Percentiles rank a stretch among this genome's conserved stretches.
These are phyloP conservation scores for Lagenidium sp. DNA, from an alignment of 352 stramenopile species.

Conservation along the genomic window DNA sequence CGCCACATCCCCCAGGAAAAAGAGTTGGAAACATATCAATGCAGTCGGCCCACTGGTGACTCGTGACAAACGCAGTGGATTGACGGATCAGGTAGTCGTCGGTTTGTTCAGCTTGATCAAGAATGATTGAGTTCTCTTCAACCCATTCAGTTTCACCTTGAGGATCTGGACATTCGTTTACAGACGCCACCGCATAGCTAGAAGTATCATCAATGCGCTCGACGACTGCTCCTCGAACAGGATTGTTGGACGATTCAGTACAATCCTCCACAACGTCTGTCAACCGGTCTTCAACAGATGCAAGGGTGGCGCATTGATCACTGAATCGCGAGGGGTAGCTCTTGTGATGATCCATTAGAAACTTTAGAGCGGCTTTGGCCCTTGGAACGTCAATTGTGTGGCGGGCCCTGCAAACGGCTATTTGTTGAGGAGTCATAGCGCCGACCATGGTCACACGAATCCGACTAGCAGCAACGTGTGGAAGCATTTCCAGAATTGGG, in stretches of 20 bases:
- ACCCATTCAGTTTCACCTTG: not conserved
- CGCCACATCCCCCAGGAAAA: slow-evolving; percentile 14
- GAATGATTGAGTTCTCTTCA: not conserved
- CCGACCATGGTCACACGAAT: slow-evolving; percentile 6
- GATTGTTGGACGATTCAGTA: not conserved
- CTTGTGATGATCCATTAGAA: not conserved
- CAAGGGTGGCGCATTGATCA: not conserved
- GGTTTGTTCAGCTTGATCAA: not conserved
- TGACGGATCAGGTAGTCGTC: slow-evolving; percentile 6
- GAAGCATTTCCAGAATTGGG: slow-evolving; percentile 4
- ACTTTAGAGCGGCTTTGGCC: not conserved
- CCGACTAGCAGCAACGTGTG: not conserved
- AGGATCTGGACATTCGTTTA: not conserved
- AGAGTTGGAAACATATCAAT: slow-evolving; percentile 15
- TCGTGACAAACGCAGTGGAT: slow-evolving; percentile 4
- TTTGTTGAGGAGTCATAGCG: slow-evolving; percentile 2
- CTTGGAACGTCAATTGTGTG: not conserved
- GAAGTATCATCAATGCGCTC: slow-evolving; percentile 3
- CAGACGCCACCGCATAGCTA: not conserved
- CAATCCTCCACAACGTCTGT: not conserved
- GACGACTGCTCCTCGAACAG: not conserved
- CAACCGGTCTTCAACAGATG: not conserved
- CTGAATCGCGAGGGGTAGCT: not conserved
- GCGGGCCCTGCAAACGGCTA: not conserved
- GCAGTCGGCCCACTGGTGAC: slow-evolving; percentile 1